Conservation (phyloP, 2,329 filamentous ascomycete species). For the Penicillium sp. region DNA sequence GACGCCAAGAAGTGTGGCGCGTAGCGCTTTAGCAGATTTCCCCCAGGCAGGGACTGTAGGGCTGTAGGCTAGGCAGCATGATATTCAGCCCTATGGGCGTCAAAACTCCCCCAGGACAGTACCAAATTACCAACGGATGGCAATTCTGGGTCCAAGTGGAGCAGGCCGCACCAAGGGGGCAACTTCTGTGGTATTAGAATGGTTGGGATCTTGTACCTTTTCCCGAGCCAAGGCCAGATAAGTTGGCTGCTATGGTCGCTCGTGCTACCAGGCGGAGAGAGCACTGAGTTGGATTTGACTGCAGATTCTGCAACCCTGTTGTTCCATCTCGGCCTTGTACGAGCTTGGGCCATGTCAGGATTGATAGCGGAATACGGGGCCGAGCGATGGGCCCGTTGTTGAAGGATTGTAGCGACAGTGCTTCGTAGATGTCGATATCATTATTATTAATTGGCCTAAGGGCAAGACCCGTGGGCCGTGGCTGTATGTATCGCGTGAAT, state of each 20-base stretch:
- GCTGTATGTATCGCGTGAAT: neutral
- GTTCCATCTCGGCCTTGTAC: neutral
- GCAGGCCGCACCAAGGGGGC: conserved; percentile 7
- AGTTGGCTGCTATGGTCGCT: neutral
- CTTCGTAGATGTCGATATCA: neutral
- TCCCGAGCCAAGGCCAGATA: neutral
- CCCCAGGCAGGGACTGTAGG: too few relatives aligned
- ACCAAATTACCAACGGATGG: neutral
- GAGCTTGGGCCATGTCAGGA: neutral
- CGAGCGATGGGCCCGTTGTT: neutral
- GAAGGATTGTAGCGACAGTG: neutral
- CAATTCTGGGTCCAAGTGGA: neutral
- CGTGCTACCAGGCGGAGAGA: too few relatives aligned
- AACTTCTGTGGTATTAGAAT: neutral
- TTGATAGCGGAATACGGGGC: neutral
- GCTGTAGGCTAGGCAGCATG: conserved; percentile 1
- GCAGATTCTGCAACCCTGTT: too few relatives aligned
- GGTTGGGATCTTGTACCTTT: neutral
- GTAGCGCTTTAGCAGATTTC: too few relatives aligned
- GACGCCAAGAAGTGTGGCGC: too few relatives aligned
- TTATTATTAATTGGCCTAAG: neutral
- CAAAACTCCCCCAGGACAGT: too few relatives aligned
- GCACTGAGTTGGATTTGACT: too few relatives aligned
- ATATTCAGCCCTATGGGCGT: conserved; percentile 8
- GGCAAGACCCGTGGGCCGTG: neutral